Percentiles rank a stretch among this genome's conserved stretches.
These are phyloP conservation scores for Furcasterigmium furcatum DNA, from an alignment of 2,329 filamentous ascomycete species.

Conservation along the genomic window DNA sequence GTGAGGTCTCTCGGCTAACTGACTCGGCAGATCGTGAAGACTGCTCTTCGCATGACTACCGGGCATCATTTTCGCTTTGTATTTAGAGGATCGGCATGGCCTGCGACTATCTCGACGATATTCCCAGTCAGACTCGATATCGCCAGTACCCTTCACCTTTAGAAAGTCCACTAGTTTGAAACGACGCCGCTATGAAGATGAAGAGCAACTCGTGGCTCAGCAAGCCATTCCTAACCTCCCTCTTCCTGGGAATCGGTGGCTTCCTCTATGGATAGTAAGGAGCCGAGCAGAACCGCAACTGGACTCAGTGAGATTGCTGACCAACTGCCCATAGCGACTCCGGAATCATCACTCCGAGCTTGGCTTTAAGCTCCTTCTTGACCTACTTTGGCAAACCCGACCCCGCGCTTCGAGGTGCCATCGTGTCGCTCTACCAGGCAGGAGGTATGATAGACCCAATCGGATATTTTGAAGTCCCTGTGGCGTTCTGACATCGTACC, in stretches of 20 bases:
- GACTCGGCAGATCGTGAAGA: no score
- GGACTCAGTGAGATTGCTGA: not conserved
- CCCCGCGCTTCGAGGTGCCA: conserved; percentile 30
- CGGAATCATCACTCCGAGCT: conserved; percentile 35
- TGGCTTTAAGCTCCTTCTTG: conserved; percentile 30
- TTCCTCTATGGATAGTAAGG: conserved; percentile 36
- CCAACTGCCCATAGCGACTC: conserved; percentile 26
- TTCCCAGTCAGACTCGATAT: no score
- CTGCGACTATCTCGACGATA: no score
- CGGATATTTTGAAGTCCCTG: no score
- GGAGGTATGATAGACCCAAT: conserved; percentile 20
- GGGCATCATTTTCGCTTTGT: not conserved
- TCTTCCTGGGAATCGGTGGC: conserved; percentile 34
- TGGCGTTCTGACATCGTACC: not conserved
- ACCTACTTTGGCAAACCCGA: conserved; percentile 29
- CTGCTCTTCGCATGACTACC: no score
- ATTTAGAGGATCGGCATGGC: conserved; percentile 2
- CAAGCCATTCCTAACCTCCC: conserved; percentile 33
- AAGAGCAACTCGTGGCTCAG: conserved; percentile 21
- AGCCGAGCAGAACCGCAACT: not conserved
- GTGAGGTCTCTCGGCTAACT: no score
- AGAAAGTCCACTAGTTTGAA: no score
- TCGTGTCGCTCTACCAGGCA: conserved; percentile 36
- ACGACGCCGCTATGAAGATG: conserved; percentile 8
- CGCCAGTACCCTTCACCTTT: no score